phyloP scores from a whole-genome alignment of 805 yeast species.

The Sugiyamaella boreocaroliniensis region DNA sequence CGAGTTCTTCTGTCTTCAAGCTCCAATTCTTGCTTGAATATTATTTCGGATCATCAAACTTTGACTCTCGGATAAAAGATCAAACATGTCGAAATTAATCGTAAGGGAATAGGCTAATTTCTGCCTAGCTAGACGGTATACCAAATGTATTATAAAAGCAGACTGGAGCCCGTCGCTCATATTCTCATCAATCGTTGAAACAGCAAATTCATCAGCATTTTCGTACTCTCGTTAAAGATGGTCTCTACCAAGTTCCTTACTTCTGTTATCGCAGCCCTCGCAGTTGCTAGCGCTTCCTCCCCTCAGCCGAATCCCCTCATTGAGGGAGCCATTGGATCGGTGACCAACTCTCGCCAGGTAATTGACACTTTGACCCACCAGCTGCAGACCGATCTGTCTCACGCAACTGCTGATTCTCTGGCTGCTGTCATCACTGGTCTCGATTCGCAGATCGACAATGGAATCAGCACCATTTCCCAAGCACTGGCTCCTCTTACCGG shows the following conservation, averaged over 20 bases:
- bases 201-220: not conserved
- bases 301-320: conserved; percentile 1
- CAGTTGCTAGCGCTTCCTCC: conserved; percentile 1
- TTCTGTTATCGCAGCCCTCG: not conserved
- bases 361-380: conserved; percentile 1
- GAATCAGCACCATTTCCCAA: conserved; percentile 13
- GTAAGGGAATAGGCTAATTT: no score
- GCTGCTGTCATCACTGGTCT: conserved; percentile 24
- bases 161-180: not conserved
- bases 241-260: not conserved
- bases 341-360: conserved; percentile 2
- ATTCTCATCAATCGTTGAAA: not conserved
- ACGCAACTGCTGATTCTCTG: conserved; percentile 9
- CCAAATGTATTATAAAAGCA: no score
- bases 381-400: not conserved
- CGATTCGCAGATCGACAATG: conserved; percentile 25
- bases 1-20: no score
- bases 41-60: no score
- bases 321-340: conserved; percentile 1
- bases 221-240: not conserved
- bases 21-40: no score
- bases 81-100: no score
- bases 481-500: conserved; percentile 19
- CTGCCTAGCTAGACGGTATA: no score
- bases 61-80: no score